These are phyloP conservation scores for Cladophialophora bantiana DNA, from an alignment of 2,329 filamentous ascomycete genomes.

Conservation along the genomic window DNA sequence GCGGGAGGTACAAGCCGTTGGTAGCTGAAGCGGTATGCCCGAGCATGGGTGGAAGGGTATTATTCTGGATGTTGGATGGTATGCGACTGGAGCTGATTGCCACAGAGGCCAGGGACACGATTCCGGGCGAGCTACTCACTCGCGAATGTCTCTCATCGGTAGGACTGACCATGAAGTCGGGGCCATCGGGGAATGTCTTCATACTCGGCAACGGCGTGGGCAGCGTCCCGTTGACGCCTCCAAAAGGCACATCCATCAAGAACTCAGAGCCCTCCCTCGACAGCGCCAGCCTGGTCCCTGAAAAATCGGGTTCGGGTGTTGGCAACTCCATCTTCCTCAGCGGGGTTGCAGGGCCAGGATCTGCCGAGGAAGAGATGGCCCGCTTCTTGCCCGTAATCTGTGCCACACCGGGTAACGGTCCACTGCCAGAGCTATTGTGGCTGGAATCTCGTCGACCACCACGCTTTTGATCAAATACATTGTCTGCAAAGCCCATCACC, in stretches of 20 bases:
- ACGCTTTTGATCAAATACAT: constrained; percentile 49
- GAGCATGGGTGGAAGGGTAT: constrained; percentile 38
- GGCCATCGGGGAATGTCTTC: constrained; percentile 36
- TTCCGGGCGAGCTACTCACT: constrained; percentile 33
- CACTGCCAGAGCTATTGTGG: constrained; percentile 13
- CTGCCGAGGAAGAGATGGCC: constrained; percentile 34
- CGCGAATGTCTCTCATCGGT: constrained; percentile 31
- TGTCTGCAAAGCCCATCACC: constrained; percentile 47
- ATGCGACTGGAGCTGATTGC: constrained; percentile 24
- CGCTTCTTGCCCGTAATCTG: constrained; percentile 39
- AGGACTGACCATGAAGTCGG: constrained; percentile 30
- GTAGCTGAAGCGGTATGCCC: constrained; percentile 23
- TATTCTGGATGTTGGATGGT: constrained; percentile 24
- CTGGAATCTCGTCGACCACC: constrained; percentile 40
- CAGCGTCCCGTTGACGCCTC: constrained; percentile 23
- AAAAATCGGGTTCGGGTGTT: constrained; percentile 39
- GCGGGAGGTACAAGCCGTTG: constrained; percentile 30
- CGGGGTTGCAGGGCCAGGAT: constrained; percentile 33
- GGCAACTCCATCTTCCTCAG: constrained; percentile 38
- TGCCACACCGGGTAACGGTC: constrained; percentile 21
- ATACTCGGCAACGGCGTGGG: constrained; percentile 36
- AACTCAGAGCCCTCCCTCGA: constrained; percentile 38
- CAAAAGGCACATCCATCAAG: constrained; percentile 29
- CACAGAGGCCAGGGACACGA: constrained; percentile 31
- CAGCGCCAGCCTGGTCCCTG: constrained; percentile 26